These are phyloP conservation scores for Mucor mucedo DNA, from an alignment of 371 early-diverging fungal species.

Conservation along the genomic window DNA sequence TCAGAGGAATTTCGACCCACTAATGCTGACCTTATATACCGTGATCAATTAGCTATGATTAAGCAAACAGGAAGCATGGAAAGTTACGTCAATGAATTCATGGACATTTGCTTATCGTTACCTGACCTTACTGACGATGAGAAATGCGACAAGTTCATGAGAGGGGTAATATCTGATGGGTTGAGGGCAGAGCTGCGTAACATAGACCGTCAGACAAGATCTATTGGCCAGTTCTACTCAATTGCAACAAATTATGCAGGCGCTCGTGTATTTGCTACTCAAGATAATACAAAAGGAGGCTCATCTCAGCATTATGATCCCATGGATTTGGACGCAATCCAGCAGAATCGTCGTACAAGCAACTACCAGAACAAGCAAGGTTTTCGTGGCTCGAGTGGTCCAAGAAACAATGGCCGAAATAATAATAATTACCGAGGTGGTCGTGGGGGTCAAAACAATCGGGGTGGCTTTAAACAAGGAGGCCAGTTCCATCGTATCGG, in stretches of 20 bases:
- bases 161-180: not conserved
- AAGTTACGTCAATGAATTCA: conserved; percentile 3
- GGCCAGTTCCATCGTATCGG: no score
- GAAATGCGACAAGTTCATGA: not conserved
- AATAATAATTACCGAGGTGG: no score
- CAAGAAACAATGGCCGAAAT: not conserved
- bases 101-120: not conserved
- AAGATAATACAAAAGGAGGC: not conserved
- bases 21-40: not conserved
- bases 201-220: no score
- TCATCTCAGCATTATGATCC: not conserved
- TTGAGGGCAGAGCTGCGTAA: not conserved
- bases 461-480: no score
- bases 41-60: not conserved
- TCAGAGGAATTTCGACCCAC: not conserved
- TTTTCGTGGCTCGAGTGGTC: not conserved
- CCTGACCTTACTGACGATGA: not conserved
- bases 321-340: not conserved
- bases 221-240: not conserved
- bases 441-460: no score
- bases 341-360: not conserved
- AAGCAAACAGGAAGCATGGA: not conserved
- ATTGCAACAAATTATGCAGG: not conserved
- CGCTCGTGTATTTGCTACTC: not conserved
- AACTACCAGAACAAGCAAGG: not conserved